Percentiles rank a stretch among this genome's conserved stretches.
phyloP scores from a whole-genome alignment of 2,329 filamentous ascomycete species.

The Colletotrichum falcatum region DNA sequence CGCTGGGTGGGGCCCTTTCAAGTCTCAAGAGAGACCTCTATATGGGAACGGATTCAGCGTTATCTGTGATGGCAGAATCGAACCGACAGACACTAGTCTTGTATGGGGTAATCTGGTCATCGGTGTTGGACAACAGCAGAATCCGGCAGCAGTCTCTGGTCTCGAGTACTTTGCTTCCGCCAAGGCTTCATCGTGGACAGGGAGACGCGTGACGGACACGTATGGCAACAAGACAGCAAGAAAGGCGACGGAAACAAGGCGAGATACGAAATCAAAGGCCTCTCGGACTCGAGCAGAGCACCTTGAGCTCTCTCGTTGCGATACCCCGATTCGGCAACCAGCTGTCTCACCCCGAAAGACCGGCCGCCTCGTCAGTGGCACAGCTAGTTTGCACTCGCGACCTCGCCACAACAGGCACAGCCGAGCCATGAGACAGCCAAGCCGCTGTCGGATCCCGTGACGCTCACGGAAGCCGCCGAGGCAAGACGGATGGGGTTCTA shows the following conservation, averaged over 20 bases:
- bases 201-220: neutral
- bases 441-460: neutral
- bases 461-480: neutral
- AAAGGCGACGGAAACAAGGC: neutral
- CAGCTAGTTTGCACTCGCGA: no score
- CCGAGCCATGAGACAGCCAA: neutral
- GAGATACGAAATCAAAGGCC: neutral
- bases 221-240: neutral
- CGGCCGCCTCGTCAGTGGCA: neutral
- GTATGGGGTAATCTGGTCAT: neutral
- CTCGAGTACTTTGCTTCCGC: no score
- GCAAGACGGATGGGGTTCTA: neutral
- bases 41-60: neutral
- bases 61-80: no score
- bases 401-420: neutral
- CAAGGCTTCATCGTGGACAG: neutral
- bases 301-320: no score
- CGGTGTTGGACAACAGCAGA: neutral
- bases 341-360: constrained; percentile 8
- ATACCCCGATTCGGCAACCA: constrained; percentile 16
- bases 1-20: neutral
- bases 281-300: neutral
- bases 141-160: neutral
- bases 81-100: neutral
- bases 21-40: neutral